phyloP scores from a whole-genome alignment of 176 grass and related monocot species.

The Phoenix roebelenii region DNA sequence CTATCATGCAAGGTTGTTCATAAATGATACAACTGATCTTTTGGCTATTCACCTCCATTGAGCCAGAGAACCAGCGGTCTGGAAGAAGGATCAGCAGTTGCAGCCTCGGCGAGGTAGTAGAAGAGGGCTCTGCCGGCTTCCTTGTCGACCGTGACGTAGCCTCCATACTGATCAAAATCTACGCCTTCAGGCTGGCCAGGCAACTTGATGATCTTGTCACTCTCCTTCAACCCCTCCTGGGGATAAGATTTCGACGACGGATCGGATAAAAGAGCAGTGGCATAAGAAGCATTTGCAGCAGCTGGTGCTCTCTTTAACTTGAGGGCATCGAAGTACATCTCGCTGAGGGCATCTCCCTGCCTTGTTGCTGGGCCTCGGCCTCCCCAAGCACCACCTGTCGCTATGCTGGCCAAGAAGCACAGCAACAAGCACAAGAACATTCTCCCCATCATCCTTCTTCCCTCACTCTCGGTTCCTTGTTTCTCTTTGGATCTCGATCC shows the following conservation, averaged over 20 bases:
- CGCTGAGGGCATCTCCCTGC: too few species aligned
- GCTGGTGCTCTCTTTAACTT: too few species aligned
- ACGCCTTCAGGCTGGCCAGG: conserved; percentile 50
- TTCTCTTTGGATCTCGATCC: too few species aligned
- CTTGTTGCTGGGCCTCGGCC: too few species aligned
- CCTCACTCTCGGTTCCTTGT: too few species aligned
- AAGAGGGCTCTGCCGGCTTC: conserved; percentile 49
- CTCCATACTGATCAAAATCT: conserved; percentile 67
- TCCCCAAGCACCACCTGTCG: too few species aligned
- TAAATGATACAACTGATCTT: conserved; percentile 1
- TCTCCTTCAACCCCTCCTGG: conserved; percentile 35
- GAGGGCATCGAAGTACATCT: too few species aligned
- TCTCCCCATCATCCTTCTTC: too few species aligned
- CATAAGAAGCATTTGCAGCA: too few species aligned
- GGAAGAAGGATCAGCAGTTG: not conserved
- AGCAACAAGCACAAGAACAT: too few species aligned
- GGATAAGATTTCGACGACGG: not conserved
- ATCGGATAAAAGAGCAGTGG: too few species aligned
- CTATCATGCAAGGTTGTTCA: not conserved
- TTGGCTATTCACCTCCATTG: conserved; percentile 48
- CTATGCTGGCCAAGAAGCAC: too few species aligned
- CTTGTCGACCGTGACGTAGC: conserved; percentile 75
- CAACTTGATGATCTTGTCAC: conserved; percentile 47
- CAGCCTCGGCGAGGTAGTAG: conserved; percentile 79
- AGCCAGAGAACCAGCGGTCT: conserved; percentile 82